Evolutionary conservation across 345 rosid species (phyloP).

Genomic region (Camelina sativa): DNA sequence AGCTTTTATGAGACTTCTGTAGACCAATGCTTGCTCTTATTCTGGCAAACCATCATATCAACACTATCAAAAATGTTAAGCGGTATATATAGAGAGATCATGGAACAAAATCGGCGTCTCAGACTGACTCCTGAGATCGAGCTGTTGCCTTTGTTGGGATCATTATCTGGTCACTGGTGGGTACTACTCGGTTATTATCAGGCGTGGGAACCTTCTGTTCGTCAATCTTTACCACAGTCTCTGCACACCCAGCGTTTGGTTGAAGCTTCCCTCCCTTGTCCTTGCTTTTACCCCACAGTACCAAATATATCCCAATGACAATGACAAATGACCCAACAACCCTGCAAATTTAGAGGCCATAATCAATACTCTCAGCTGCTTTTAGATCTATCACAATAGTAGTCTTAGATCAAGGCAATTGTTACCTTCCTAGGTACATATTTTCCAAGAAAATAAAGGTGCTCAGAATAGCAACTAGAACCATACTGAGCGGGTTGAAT

Average conservation of each 20-base stretch:
- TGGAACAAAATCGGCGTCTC: constrained; percentile 31
- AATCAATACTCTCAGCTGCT: neutral
- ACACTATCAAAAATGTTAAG: constrained; percentile 25
- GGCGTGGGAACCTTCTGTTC: constrained; percentile 13
- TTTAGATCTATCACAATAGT: neutral
- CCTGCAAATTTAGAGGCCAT: constrained; percentile 39
- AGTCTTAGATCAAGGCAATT: constrained; percentile 10
- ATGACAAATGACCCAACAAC: constrained; percentile 47
- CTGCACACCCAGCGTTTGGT: constrained; percentile 34
- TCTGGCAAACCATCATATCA: constrained; percentile 33
- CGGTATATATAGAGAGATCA: constrained; percentile 14
- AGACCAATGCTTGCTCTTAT: constrained; percentile 32
- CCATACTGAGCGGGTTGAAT: constrained; percentile 68
- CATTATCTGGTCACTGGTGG: neutral
- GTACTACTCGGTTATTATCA: constrained; percentile 31
- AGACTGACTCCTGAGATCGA: constrained; percentile 31
- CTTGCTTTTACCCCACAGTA: constrained; percentile 56
- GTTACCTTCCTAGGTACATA: constrained; percentile 66
- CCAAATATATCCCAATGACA: constrained; percentile 49
- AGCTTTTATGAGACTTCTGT: constrained; percentile 47
- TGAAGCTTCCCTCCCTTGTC: constrained; percentile 35
- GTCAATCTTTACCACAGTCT: constrained; percentile 28
- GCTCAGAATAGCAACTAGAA: constrained; percentile 60
- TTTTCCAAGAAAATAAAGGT: constrained; percentile 55
- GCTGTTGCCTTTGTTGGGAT: constrained; percentile 25